Evolutionary conservation across 2,329 filamentous ascomycete genomes (phyloP).

Genomic region (Talaromyces atroroseus): DNA sequence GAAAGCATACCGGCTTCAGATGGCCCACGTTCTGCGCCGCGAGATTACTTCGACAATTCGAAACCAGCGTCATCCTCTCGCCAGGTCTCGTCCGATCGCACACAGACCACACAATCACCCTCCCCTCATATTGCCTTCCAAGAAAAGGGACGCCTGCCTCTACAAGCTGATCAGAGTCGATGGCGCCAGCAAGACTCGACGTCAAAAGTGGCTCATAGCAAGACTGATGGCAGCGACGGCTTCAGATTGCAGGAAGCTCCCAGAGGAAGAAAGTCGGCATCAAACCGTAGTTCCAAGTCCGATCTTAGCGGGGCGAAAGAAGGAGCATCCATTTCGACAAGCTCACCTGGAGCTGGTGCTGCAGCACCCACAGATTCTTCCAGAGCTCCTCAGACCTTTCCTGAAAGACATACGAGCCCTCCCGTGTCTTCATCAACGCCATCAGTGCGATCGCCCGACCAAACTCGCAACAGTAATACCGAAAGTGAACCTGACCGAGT

Average conservation of each 20-base stretch:
- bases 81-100: conserved; percentile 18
- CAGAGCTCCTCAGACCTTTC: conserved; percentile 29
- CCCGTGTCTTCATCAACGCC: conserved; percentile 30
- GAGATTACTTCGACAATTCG: conserved; percentile 53
- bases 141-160: conserved; percentile 66
- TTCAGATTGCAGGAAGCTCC: conserved; percentile 81
- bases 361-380: conserved; percentile 14
- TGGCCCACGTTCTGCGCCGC: conserved; percentile 28
- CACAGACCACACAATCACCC: conserved; percentile 40
- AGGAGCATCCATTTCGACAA: conserved; percentile 35
- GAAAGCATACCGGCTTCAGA: conserved; percentile 1
- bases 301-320: conserved; percentile 25
- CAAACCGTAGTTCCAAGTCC: conserved; percentile 17
- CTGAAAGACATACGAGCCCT: conserved; percentile 13
- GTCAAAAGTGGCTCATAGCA: conserved; percentile 10
- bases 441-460: conserved; percentile 49
- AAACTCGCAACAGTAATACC: conserved; percentile 41
- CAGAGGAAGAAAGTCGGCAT: conserved; percentile 53
- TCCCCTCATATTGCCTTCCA: conserved; percentile 92
- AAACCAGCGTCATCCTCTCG: conserved; percentile 22
- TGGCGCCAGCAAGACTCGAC: conserved; percentile 24
- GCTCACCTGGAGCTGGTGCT: conserved; percentile 20
- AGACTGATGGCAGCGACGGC: conserved; percentile 44
- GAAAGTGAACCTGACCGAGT: conserved; percentile 49
- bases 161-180: conserved; percentile 18